Evolutionary conservation across 2,329 filamentous ascomycete species (phyloP).

Genomic region (Diaporthe capsici): DNA sequence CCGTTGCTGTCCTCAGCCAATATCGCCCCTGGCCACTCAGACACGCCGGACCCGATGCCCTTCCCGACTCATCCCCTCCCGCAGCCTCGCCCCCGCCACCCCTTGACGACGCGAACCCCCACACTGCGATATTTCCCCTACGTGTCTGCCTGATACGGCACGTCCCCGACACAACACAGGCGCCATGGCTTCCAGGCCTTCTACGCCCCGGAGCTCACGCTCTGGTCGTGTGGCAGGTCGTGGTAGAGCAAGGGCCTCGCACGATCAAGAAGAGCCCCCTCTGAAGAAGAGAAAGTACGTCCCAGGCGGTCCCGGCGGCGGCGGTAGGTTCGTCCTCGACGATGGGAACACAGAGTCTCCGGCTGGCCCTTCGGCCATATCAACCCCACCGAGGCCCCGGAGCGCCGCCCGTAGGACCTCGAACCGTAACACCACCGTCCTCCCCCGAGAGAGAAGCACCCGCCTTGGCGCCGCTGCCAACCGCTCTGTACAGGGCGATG

Average conservation of each 20-base stretch:
- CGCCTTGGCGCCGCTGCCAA: constrained; percentile 68
- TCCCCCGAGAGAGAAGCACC: constrained; percentile 70
- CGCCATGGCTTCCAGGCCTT: constrained; percentile 40
- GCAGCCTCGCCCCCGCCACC: constrained; percentile 39
- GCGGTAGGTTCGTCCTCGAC: constrained; percentile 83
- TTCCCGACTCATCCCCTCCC: constrained; percentile 27
- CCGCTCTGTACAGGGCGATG: constrained; percentile 64
- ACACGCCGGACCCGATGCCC: constrained; percentile 40
- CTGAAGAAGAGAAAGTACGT: constrained; percentile 83
- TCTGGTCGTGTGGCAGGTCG: constrained; percentile 58
- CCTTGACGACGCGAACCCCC: constrained; percentile 41
- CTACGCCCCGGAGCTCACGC: constrained; percentile 41
- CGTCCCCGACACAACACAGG: not conserved
- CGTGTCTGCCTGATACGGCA: constrained; percentile 21
- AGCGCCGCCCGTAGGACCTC: constrained; percentile 64
- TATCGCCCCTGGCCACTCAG: constrained; percentile 6
- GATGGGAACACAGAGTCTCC: constrained; percentile 75
- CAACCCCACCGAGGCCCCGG: constrained; percentile 66
- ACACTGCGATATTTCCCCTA: constrained; percentile 10
- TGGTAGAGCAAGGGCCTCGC: constrained; percentile 51
- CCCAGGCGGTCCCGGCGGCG: constrained; percentile 88
- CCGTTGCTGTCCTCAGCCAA: not conserved
- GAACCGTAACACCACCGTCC: constrained; percentile 60
- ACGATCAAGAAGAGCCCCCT: constrained; percentile 66
- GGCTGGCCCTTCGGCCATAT: constrained; percentile 63